Percentiles rank a stretch among this genome's conserved stretches.
These are phyloP conservation scores for Diplocarpon mali DNA, from an alignment of 2,329 filamentous ascomycete genomes.

Conservation along the genomic window DNA sequence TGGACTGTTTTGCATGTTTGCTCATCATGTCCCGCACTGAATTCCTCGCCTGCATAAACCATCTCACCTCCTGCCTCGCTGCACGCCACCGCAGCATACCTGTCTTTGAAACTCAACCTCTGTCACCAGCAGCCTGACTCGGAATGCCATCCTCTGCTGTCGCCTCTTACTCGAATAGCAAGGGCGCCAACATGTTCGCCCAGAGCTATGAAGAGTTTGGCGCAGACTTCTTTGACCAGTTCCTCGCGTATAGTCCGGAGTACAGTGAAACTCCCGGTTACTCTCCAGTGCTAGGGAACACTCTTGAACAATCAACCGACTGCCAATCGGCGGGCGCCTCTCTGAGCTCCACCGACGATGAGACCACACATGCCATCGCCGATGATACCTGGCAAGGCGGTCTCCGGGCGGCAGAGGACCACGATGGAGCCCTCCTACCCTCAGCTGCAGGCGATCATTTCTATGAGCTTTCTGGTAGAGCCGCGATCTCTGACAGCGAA, in stretches of 20 bases:
- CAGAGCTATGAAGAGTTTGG: constrained; percentile 39
- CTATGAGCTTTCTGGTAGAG: constrained; percentile 23
- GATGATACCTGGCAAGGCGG: constrained; percentile 11
- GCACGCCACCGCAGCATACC: constrained; percentile 7
- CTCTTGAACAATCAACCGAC: constrained; percentile 34
- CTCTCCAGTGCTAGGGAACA: constrained; percentile 36
- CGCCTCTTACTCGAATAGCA: constrained; percentile 31
- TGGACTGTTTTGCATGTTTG: constrained; percentile 13
- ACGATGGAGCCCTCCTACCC: constrained; percentile 12
- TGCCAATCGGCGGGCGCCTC: constrained; percentile 13
- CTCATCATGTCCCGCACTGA: constrained; percentile 15
- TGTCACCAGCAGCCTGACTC: constrained; percentile 4
- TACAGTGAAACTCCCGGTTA: constrained; percentile 28
- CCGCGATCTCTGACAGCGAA: constrained; percentile 25
- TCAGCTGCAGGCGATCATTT: constrained; percentile 13
- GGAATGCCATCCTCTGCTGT: constrained; percentile 21
- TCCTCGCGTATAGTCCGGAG: constrained; percentile 46
- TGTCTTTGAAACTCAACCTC: constrained; percentile 4
- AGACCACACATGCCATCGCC: constrained; percentile 6
- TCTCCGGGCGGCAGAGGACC: constrained; percentile 10
- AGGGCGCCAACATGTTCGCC: constrained; percentile 39
- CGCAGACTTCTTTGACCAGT: constrained; percentile 53
- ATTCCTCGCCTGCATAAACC: constrained; percentile 17
- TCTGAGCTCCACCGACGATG: constrained; percentile 13
- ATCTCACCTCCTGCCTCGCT: constrained; percentile 10